Base-by-base conservation (phyloP, 495 filamentous ascomycete genomes). In the Penicillium chermesinum region DNA sequence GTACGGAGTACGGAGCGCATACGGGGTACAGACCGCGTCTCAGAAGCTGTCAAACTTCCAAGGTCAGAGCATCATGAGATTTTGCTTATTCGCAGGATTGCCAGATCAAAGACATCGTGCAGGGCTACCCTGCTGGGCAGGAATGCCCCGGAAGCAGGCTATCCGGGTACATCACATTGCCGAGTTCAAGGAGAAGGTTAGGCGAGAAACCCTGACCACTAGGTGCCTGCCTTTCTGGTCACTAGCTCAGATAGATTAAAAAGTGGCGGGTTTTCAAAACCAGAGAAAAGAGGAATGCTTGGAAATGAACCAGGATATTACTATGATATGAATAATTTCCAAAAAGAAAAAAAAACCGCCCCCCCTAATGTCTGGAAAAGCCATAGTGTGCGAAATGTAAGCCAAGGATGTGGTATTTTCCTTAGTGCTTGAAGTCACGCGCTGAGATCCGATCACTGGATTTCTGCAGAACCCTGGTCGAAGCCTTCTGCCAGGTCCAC, bases 401-500 rank as follows among this genome's bases (percentile, higher is more conserved):
- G 44, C 46, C 42, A 45, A 45, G 49, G 44, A 41, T 51, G 41
- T 38, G 47, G 50, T 50, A 51, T 35, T 56, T 46, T 46, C 27
- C 18, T 35, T n/a, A n/a, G n/a, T 30, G 25, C 25, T 30, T 30
- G 10, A 30, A 40, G 44, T 50, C 44, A 53, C 47, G 50, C 46
- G 54, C 42, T 50, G 47, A 57, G 56, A 57, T 58, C 55, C 49
- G 54, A 52, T 61, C 55, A 61, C 43, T 59, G 41, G 47, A 58
- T 59, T 54, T 59, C 57, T 65, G 55, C 58, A 57, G 57, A 61
- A 54, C 55, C 52, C 53, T 63, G 58, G 62, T 61, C 59, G 57
- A 64, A 61, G 61, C 53, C 53, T 48, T 57, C 51, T 67, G 32
- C 44, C 60, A 70, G 70, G 67, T 69, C 70, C 70, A 73, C 70